Percentiles rank a stretch among this genome's conserved stretches.
Evolutionary conservation across 2,329 filamentous ascomycete genomes (phyloP).

Genomic region (Aspergillus calidoustus): DNA sequence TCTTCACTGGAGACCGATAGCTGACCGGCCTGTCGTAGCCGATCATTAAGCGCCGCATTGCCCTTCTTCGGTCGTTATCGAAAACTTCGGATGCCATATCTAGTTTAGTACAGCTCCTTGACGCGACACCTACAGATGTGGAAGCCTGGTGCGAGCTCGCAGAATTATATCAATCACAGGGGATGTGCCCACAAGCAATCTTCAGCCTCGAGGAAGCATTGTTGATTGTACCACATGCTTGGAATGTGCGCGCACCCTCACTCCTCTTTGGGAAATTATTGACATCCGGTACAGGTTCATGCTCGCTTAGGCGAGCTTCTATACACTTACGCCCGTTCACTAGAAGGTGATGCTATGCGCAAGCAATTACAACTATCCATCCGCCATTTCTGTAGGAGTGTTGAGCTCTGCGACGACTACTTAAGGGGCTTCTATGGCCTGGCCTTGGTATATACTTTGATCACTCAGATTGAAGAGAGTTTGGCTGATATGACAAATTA

Average conservation of each 20-base stretch:
- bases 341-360: conserved; percentile 41
- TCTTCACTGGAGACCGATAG: conserved; percentile 14
- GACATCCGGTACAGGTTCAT: conserved; percentile 65
- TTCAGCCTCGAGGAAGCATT: conserved; percentile 91
- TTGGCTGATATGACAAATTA: conserved; percentile 16
- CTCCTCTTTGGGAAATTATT: conserved; percentile 10
- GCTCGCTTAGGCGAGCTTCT: conserved; percentile 83
- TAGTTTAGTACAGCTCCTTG: conserved; percentile 74
- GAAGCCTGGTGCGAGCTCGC: conserved; percentile 93
- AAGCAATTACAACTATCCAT: conserved; percentile 72
- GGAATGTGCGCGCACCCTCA: conserved; percentile 71
- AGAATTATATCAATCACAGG: conserved; percentile 81
- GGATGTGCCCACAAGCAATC: conserved; percentile 79
- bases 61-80: conserved; percentile 75
- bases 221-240: conserved; percentile 84
- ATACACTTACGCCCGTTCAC: conserved; percentile 64
- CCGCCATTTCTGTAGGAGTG: conserved; percentile 83
- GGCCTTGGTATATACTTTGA: conserved; percentile 64
- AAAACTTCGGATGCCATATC: conserved; percentile 73
- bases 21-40: conserved; percentile 59
- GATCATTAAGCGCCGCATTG: conserved; percentile 81
- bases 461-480: not conserved
- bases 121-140: conserved; percentile 84
- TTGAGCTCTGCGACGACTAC: conserved; percentile 94
- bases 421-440: conserved; percentile 91